These are phyloP conservation scores for Scheffersomyces stipitis DNA, from an alignment of 805 yeast species.

Conservation along the genomic window DNA sequence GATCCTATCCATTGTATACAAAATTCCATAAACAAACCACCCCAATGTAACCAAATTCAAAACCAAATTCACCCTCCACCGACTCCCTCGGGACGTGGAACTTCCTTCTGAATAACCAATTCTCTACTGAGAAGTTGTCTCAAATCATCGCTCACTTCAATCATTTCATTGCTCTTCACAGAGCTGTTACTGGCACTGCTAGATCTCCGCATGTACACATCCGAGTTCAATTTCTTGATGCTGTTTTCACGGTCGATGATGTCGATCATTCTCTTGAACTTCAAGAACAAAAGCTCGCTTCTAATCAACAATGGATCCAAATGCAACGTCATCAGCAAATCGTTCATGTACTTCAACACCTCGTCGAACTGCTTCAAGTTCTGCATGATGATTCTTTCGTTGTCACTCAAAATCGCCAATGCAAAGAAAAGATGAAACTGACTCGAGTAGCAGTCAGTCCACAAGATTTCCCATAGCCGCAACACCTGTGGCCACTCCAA, in stretches of 20 bases:
- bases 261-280: slow-evolving; percentile 77
- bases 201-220: slow-evolving; percentile 13
- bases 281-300: slow-evolving; percentile 77
- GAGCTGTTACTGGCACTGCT: slow-evolving; percentile 1
- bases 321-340: slow-evolving; percentile 73
- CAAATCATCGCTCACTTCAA: slow-evolving; percentile 52
- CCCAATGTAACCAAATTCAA: too few species aligned
- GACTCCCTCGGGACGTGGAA: slow-evolving; percentile 40
- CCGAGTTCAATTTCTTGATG: slow-evolving; percentile 11
- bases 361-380: slow-evolving; percentile 83
- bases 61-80: too few species aligned
- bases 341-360: slow-evolving; percentile 89
- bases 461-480: slow-evolving; percentile 86
- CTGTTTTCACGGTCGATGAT: slow-evolving; percentile 62
- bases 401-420: slow-evolving; percentile 83
- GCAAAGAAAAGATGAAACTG: slow-evolving; percentile 89
- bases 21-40: too few species aligned
- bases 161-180: slow-evolving; percentile 6
- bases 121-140: slow-evolving; percentile 60
- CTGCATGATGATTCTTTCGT: slow-evolving; percentile 73
- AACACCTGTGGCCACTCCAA: slow-evolving; percentile 75
- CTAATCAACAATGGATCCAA: slow-evolving; percentile 77
- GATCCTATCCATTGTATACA: too few species aligned
- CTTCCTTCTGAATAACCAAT: slow-evolving; percentile 64
- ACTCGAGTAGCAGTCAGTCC: slow-evolving; percentile 83